phyloP scores from a whole-genome alignment of 139 green algal species.

The Yamagishiella unicocca region DNA sequence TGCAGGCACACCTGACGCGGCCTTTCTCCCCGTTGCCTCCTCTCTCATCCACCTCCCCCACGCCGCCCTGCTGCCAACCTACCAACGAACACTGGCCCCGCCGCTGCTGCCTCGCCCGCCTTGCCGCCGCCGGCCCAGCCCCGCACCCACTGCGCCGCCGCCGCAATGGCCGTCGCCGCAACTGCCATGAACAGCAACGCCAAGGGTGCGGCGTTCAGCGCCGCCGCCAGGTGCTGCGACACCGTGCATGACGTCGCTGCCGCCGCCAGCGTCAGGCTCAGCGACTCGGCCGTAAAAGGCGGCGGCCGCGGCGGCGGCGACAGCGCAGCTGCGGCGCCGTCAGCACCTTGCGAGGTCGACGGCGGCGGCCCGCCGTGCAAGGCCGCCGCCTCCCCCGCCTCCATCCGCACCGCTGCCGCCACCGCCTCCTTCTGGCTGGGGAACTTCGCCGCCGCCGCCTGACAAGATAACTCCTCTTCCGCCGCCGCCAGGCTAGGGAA shows the following conservation, averaged over 20 bases:
- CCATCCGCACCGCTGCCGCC: background rate
- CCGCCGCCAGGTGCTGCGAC: constrained; percentile 21
- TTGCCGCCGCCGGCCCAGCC: background rate
- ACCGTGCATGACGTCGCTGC: constrained; percentile 43
- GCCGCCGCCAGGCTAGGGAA: too few species aligned
- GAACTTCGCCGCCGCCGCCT: too few species aligned
- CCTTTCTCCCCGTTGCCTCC: too few species aligned
- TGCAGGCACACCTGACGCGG: too few species aligned
- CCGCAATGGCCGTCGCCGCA: constrained; percentile 48
- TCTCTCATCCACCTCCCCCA: too few species aligned
- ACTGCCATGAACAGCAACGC: constrained; percentile 53
- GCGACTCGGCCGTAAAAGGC: constrained; percentile 44
- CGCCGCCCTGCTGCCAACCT: background rate
- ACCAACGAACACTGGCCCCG: constrained; percentile 3
- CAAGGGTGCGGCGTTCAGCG: constrained; percentile 28
- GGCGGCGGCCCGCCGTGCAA: too few species aligned
- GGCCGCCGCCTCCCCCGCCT: background rate
- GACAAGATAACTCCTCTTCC: too few species aligned
- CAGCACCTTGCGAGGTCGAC: too few species aligned
- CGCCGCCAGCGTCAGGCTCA: constrained; percentile 55
- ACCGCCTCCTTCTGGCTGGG: too few species aligned
- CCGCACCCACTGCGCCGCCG: background rate
- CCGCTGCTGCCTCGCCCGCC: background rate
- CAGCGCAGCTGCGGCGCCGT: background rate
- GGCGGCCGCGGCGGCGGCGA: background rate